These are phyloP conservation scores for Exophiala alcalophila DNA, from an alignment of 2,329 filamentous ascomycete genomes.

Conservation along the genomic window DNA sequence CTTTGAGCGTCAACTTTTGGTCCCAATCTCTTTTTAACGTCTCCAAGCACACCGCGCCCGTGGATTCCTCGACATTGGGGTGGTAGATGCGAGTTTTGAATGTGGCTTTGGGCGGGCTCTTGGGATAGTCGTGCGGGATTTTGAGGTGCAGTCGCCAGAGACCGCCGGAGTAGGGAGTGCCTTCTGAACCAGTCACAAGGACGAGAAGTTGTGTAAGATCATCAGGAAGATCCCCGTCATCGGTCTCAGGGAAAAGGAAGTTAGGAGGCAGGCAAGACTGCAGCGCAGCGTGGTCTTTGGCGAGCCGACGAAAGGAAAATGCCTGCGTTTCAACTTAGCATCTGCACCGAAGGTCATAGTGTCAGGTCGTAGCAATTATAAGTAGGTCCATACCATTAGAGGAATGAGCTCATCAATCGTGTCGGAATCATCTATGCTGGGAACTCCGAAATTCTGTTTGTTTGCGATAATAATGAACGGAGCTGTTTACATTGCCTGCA, in stretches of 20 bases:
- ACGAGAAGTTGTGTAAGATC: constrained; percentile 58
- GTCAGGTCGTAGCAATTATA: too few species aligned
- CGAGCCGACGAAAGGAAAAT: constrained; percentile 57
- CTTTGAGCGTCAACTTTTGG: constrained; percentile 54
- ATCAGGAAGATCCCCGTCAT: constrained; percentile 40
- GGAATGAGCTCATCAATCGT: too few species aligned
- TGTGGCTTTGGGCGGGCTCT: constrained; percentile 53
- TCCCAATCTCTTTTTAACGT: constrained; percentile 64
- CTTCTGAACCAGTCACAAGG: constrained; percentile 57
- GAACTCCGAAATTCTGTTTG: too few species aligned
- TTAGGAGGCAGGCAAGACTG: constrained; percentile 57
- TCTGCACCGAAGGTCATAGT: too few species aligned
- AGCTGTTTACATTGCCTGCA: too few species aligned
- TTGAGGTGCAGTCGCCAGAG: constrained; percentile 60
- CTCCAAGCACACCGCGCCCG: constrained; percentile 62
- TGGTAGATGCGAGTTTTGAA: constrained; percentile 63
- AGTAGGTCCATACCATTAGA: too few species aligned
- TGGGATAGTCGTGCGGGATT: constrained; percentile 50
- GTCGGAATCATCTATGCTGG: too few species aligned
- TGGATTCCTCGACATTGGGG: constrained; percentile 62
- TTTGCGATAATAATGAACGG: too few species aligned
- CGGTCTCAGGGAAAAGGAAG: constrained; percentile 55
- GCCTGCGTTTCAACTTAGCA: too few species aligned
- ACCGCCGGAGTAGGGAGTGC: constrained; percentile 59
- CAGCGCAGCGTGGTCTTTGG: constrained; percentile 57